phyloP scores from a whole-genome alignment of 2,329 filamentous ascomycete species.

The Elsinoe batatas region DNA sequence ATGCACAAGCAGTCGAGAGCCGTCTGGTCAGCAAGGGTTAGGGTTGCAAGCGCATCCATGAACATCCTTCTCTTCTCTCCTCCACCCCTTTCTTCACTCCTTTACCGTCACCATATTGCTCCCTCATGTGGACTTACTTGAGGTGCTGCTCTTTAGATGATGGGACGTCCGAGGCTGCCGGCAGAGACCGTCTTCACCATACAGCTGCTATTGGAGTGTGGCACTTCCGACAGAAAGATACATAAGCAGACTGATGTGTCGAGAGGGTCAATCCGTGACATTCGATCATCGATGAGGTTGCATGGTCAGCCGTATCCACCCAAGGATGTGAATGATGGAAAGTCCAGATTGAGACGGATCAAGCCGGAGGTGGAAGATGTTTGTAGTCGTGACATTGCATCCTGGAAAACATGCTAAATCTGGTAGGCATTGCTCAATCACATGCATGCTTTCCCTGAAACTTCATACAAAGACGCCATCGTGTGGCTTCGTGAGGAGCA shows the following conservation, averaged over 20 bases:
- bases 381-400: neutral
- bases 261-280: neutral
- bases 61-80: no score
- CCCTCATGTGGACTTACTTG: neutral
- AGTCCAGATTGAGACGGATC: neutral
- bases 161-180: neutral
- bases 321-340: neutral
- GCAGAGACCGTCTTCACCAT: neutral
- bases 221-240: neutral
- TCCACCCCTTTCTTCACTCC: neutral
- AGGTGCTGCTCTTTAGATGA: neutral
- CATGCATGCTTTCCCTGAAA: neutral
- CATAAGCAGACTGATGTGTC: neutral
- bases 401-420: neutral
- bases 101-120: neutral
- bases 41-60: no score
- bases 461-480: neutral
- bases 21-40: no score
- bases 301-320: neutral
- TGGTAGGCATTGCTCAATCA: neutral
- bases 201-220: neutral
- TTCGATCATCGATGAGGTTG: neutral
- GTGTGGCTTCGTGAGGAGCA: constrained; percentile 1
- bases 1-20: no score
- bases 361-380: neutral